Evolutionary conservation across 106 monocot species (phyloP).

Genomic region (Gastrodia elata): DNA sequence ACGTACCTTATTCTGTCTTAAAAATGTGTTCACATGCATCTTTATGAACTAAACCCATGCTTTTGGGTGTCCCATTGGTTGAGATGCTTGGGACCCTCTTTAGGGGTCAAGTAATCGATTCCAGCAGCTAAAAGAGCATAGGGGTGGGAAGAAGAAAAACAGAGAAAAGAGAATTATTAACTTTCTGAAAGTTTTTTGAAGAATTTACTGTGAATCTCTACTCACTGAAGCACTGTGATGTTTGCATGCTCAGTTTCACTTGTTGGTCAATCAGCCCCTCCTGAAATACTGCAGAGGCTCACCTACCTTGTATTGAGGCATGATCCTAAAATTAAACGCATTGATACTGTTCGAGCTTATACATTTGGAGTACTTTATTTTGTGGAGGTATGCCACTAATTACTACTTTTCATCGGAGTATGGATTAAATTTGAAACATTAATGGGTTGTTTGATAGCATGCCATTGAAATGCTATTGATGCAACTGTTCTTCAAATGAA

Average conservation of each 20-base stretch:
- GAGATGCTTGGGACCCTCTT: too few relatives aligned
- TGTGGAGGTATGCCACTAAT: constrained; percentile 60
- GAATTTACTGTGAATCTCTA: not conserved
- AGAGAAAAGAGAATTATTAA: too few relatives aligned
- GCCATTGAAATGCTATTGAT: too few relatives aligned
- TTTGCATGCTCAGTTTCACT: constrained; percentile 9
- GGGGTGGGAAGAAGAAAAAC: too few relatives aligned
- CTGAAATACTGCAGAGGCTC: constrained; percentile 89
- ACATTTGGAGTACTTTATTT: constrained; percentile 95
- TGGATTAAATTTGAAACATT: too few relatives aligned
- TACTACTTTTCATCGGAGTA: not conserved
- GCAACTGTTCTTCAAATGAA: too few relatives aligned
- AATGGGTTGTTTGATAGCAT: too few relatives aligned
- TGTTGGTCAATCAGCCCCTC: constrained; percentile 63
- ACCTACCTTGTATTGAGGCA: constrained; percentile 86
- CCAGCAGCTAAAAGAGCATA: too few relatives aligned
- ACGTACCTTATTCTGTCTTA: not conserved
- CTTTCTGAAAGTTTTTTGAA: not conserved
- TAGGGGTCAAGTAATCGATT: too few relatives aligned
- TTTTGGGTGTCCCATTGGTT: too few relatives aligned
- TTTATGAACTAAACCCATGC: too few relatives aligned
- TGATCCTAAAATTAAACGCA: constrained; percentile 58
- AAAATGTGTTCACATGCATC: not conserved
- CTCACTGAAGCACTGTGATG: not conserved
- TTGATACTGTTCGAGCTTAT: constrained; percentile 94